Evolutionary conservation across 2,329 filamentous ascomycete species (phyloP).

Genomic region (Talaromyces sp.): DNA sequence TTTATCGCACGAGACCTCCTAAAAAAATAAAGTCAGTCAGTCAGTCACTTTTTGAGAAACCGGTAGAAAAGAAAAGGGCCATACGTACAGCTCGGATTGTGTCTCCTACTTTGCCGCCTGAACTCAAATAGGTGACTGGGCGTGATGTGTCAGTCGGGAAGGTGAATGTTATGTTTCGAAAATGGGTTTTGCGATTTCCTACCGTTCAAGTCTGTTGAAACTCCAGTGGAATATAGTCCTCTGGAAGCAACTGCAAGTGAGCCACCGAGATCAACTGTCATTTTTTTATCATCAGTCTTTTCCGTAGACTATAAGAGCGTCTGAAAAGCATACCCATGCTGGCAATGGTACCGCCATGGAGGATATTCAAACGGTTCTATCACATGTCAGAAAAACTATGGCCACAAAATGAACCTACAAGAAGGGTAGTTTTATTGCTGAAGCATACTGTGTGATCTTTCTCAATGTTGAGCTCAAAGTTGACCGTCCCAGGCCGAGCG

Average conservation of each 20-base stretch:
- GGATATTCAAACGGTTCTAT: constrained; percentile 61
- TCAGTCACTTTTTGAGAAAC: not conserved
- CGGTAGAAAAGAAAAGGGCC: not conserved
- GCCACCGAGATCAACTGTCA: constrained; percentile 59
- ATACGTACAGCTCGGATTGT: constrained; percentile 48
- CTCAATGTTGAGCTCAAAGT: constrained; percentile 61
- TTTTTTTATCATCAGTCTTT: not conserved
- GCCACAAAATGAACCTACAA: not conserved
- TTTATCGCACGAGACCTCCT: constrained; percentile 62
- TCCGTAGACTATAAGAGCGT: no score
- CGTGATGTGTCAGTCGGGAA: not conserved
- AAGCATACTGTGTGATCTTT: constrained; percentile 59
- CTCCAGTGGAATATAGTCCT: constrained; percentile 62
- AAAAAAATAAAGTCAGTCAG: not conserved
- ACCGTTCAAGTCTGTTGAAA: constrained; percentile 63
- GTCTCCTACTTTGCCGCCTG: constrained; percentile 61
- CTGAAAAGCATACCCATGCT: constrained; percentile 45
- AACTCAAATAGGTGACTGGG: constrained; percentile 59
- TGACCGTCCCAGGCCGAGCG: constrained; percentile 57
- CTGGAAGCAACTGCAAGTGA: constrained; percentile 62
- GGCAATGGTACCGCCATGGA: constrained; percentile 65
- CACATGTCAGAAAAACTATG: constrained; percentile 7
- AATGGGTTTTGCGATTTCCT: constrained; percentile 5
- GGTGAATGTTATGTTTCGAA: not conserved
- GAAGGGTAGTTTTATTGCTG: no score